These are phyloP conservation scores for Tricholoma hemisulphureum DNA, from an alignment of 768 basidiomycete species.

Conservation along the genomic window DNA sequence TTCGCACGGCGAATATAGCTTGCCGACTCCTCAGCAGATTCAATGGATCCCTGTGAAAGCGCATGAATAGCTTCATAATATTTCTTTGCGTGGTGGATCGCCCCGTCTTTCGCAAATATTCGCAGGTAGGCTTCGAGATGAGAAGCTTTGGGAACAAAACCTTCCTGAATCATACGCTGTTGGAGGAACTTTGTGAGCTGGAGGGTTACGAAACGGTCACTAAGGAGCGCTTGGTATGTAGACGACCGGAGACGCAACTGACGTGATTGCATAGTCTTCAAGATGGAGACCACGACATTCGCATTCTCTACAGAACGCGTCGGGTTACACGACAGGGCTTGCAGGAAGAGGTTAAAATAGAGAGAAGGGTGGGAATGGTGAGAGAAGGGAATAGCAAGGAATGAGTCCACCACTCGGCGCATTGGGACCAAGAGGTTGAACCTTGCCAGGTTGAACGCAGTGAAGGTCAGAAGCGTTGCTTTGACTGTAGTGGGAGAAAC, in stretches of 20 bases:
- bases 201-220: slow-evolving; percentile 49
- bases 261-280: slow-evolving; percentile 48
- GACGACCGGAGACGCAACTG: slow-evolving; percentile 37
- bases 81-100: slow-evolving; percentile 38
- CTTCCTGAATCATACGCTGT: slow-evolving; percentile 39
- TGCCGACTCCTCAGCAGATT: slow-evolving; percentile 1
- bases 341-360: slow-evolving; percentile 55
- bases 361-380: slow-evolving; percentile 24
- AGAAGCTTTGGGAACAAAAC: slow-evolving; percentile 35
- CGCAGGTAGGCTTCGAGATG: slow-evolving; percentile 52
- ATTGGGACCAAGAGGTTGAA: slow-evolving; percentile 49
- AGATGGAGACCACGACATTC: slow-evolving; percentile 37
- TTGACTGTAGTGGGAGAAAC: slow-evolving; percentile 30
- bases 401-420: slow-evolving; percentile 41
- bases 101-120: slow-evolving; percentile 44
- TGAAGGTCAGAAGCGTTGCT: slow-evolving; percentile 45
- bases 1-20: slow-evolving; percentile 33
- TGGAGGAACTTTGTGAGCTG: slow-evolving; percentile 50
- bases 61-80: slow-evolving; percentile 41
- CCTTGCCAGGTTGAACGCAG: slow-evolving; percentile 47
- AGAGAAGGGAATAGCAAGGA: slow-evolving; percentile 32
- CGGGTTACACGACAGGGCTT: slow-evolving; percentile 44
- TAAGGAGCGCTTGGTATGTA: slow-evolving; percentile 46
- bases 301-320: slow-evolving; percentile 39
- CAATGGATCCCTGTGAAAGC: background rate